Percentiles rank a stretch among this genome's conserved stretches.
phyloP scores from a whole-genome alignment of 305 asterid species.

The Fraxinus dipetala region DNA sequence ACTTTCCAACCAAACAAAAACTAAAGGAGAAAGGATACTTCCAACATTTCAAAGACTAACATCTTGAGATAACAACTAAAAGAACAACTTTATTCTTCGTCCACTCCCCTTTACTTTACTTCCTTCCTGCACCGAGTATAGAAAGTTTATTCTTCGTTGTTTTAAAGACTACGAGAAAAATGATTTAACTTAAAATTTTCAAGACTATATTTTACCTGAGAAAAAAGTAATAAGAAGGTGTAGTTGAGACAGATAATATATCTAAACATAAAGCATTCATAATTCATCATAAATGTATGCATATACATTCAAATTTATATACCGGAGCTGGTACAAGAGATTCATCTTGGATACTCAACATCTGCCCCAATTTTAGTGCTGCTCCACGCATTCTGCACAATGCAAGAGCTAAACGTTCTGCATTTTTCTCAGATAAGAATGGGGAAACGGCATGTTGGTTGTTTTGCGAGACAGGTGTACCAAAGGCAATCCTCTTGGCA shows the following conservation, averaged over 20 bases:
- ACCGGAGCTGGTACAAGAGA: slow-evolving; percentile 93
- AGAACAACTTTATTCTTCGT: neutral
- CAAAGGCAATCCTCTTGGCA: slow-evolving; percentile 76
- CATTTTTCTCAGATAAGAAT: slow-evolving; percentile 75
- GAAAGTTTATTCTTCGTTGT: neutral
- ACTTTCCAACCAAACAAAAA: neutral
- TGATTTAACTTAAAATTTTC: neutral
- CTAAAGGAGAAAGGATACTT: neutral
- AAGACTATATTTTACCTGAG: neutral
- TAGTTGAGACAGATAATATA: neutral
- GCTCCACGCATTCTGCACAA: slow-evolving; percentile 99
- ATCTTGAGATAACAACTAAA: neutral
- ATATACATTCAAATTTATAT: slow-evolving; percentile 12
- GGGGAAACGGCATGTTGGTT: slow-evolving; percentile 57
- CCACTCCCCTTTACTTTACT: neutral
- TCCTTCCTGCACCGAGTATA: neutral
- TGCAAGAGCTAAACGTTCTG: slow-evolving; percentile 95
- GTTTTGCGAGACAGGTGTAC: slow-evolving; percentile 48
- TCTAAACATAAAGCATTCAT: slow-evolving; percentile 4
- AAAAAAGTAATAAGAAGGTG: neutral
- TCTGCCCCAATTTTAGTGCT: slow-evolving; percentile 93
- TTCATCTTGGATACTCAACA: slow-evolving; percentile 96
- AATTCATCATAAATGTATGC: neutral
- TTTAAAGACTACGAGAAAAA: neutral
- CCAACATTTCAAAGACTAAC: neutral